Conservation (phyloP, 2,329 filamentous ascomycete genomes). For the Fusarium palustre region DNA sequence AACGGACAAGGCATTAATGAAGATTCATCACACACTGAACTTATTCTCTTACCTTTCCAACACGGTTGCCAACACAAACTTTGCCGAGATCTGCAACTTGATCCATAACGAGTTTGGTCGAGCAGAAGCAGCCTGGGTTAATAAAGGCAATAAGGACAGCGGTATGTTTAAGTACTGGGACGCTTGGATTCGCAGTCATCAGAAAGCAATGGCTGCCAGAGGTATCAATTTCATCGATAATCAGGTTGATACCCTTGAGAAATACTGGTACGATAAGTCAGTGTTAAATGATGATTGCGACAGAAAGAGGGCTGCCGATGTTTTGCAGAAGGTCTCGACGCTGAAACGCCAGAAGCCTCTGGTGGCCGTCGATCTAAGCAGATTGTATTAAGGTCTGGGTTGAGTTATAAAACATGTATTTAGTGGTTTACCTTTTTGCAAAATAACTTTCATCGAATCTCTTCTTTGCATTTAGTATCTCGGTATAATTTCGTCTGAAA, state of each 20-base stretch:
- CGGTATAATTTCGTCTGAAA: neutral
- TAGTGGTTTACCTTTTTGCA: constrained; percentile 4
- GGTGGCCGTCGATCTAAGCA: constrained; percentile 5
- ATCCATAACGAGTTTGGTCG: too few species aligned
- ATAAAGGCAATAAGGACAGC: too few species aligned
- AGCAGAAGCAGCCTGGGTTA: too few species aligned
- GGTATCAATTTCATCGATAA: constrained; percentile 1
- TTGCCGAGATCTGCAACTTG: too few species aligned
- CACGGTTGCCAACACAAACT: too few species aligned
- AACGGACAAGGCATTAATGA: too few species aligned
- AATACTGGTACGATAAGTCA: constrained; percentile 12
- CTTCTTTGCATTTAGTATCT: constrained; percentile 5
- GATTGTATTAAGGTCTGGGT: constrained; percentile 8
- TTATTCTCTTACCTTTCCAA: too few species aligned
- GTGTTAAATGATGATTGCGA: constrained; percentile 14
- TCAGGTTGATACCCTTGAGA: constrained; percentile 6
- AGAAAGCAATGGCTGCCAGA: constrained; percentile 5
- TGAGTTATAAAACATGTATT: constrained; percentile 6
- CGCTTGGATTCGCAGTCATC: constrained; percentile 1
- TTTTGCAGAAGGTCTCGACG: too few species aligned
- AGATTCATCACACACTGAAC: too few species aligned
- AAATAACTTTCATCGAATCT: constrained; percentile 1
- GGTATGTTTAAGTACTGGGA: too few species aligned
- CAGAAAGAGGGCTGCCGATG: neutral
- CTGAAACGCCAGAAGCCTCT: neutral